These are phyloP conservation scores for Borealophlyctis nickersoniae DNA, from an alignment of 192 early-diverging fungal species.

Conservation along the genomic window DNA sequence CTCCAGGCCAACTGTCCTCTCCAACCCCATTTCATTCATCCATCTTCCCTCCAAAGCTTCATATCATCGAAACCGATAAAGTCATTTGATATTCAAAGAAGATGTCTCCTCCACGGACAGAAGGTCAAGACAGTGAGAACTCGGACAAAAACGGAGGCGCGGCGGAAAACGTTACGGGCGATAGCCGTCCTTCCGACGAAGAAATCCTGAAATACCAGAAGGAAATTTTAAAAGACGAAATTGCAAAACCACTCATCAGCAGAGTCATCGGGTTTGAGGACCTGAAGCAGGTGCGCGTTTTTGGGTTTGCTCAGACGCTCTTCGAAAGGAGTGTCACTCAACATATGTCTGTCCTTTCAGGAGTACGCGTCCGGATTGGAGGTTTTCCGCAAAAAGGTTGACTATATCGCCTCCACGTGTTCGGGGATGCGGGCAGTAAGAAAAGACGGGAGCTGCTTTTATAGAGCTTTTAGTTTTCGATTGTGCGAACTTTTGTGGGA, in stretches of 20 bases:
- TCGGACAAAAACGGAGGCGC: too few relatives aligned
- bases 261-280: slow-evolving; percentile 24
- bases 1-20: too few relatives aligned
- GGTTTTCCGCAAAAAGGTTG: slow-evolving; percentile 19
- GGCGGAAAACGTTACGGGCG: too few relatives aligned
- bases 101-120: too few relatives aligned
- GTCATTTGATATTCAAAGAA: too few relatives aligned
- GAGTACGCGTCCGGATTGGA: slow-evolving; percentile 26
- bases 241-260: slow-evolving; percentile 35
- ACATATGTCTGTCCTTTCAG: slow-evolving; percentile 7
- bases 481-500: slow-evolving; percentile 40
- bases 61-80: too few relatives aligned
- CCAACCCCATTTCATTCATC: too few relatives aligned
- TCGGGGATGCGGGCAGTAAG: slow-evolving; percentile 4
- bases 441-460: slow-evolving; percentile 50
- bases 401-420: not conserved
- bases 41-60: too few relatives aligned
- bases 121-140: too few relatives aligned
- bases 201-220: slow-evolving; percentile 48
- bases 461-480: slow-evolving; percentile 47
- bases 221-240: slow-evolving; percentile 33
- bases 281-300: slow-evolving; percentile 19
- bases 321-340: not conserved
- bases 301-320: not conserved
- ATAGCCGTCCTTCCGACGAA: slow-evolving; percentile 42